Percentiles rank a stretch among this genome's conserved stretches.
Evolutionary conservation across 2,329 filamentous ascomycete species (phyloP).

Genomic region (Penicillium fuscoglaucum): DNA sequence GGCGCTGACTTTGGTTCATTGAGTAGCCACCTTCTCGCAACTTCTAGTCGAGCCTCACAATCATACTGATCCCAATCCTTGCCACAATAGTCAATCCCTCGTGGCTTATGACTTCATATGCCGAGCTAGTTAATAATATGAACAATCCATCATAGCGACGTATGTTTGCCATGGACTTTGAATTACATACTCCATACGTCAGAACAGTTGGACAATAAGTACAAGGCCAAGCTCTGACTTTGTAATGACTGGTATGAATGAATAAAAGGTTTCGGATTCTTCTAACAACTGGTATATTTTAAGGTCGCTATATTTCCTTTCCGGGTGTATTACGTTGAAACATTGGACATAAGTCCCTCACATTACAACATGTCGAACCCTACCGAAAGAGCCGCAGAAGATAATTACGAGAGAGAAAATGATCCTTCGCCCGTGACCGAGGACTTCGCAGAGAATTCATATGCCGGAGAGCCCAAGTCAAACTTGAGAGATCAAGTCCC

Average conservation of each 20-base stretch:
- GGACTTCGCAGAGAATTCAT: slow-evolving; percentile 23
- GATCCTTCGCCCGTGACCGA: slow-evolving; percentile 11
- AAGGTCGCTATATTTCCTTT: neutral
- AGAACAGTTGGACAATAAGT: neutral
- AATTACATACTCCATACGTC: neutral
- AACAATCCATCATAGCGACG: neutral
- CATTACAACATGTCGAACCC: slow-evolving; percentile 5
- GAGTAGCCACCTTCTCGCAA: neutral
- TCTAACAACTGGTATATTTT: neutral
- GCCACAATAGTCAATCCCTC: neutral
- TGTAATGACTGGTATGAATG: neutral
- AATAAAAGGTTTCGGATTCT: neutral
- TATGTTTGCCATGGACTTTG: neutral
- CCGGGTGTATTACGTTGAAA: neutral
- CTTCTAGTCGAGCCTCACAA: neutral
- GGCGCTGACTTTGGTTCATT: neutral
- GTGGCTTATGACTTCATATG: neutral
- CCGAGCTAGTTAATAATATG: neutral
- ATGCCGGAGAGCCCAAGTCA: slow-evolving; percentile 22
- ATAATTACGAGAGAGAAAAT: slow-evolving; percentile 12
- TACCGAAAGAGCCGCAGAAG: slow-evolving; percentile 8
- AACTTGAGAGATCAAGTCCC: slow-evolving; percentile 21
- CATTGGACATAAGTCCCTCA: neutral
- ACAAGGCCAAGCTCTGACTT: neutral
- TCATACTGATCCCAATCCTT: neutral